Evolutionary conservation across 306 rosid genomes (phyloP).

Genomic region (Quillaja saponaria): DNA sequence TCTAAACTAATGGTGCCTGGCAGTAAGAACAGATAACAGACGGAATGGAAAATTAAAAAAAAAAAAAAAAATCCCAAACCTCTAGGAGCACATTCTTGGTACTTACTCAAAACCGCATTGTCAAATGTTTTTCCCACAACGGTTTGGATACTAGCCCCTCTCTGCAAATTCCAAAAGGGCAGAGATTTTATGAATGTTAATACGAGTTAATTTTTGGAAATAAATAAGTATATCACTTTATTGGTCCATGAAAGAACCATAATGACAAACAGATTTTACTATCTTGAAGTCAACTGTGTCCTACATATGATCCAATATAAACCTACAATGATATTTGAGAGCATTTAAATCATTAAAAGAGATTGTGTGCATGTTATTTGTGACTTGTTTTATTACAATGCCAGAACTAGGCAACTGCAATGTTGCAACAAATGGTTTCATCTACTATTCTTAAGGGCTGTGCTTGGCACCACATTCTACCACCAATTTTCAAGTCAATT

Average conservation of each 20-base stretch:
- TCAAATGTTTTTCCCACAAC: conserved; percentile 79
- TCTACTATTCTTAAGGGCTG: neutral
- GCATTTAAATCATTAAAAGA: neutral
- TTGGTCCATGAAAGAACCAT: neutral
- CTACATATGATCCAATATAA: conserved; percentile 1
- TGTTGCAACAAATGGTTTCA: neutral
- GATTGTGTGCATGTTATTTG: neutral
- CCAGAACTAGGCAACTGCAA: neutral
- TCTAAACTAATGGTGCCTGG: conserved; percentile 5
- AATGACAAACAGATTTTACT: neutral
- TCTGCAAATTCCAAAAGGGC: conserved; percentile 51
- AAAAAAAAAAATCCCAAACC: conserved; percentile 53
- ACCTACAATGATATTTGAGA: neutral
- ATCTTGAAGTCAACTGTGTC: conserved; percentile 9
- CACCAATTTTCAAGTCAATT: neutral
- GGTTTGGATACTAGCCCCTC: conserved; percentile 54
- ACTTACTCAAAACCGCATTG: conserved; percentile 60
- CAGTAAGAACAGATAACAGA: conserved; percentile 8
- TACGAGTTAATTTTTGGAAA: neutral
- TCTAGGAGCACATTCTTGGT: conserved; percentile 74
- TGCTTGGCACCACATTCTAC: neutral
- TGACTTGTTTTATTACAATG: conserved; percentile 7
- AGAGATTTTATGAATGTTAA: conserved; percentile 10
- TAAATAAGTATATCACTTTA: conserved; percentile 12
- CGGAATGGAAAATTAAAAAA: too few species aligned